Base-by-base conservation (phyloP, 768 basidiomycete genomes). In the Kwoniella dendrophila region DNA sequence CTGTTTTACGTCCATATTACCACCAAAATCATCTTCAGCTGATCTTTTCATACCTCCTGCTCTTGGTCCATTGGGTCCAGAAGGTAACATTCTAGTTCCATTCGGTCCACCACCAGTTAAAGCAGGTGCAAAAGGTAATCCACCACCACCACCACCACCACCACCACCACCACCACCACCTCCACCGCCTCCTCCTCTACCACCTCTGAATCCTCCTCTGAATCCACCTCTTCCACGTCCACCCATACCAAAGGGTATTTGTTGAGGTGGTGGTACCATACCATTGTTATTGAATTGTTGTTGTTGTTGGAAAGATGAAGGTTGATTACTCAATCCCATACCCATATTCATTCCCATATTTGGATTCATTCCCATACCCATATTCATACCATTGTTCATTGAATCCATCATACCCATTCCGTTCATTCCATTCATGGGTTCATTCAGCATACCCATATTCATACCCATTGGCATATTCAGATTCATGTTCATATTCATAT, bases 391-490 rank as follows among this genome's bases (percentile, higher is more conserved):
- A 8, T 27, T 36, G 11, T 50, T 27, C 56, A 58, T 63, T 3
- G 22, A 32, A 22, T 38, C 29, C 40, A 26, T 44, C 58, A 59
- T 64, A 24, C 45, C 45, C 58, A 59, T 65, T 12, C 45, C 45
- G 24, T 34, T 22, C 41, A 59, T 54, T 24, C 84, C 84, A n/a
- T 59, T 55, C 33, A 61, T 56, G 18, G n/a, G n/a, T n/a, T 48
- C 63, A 24, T 55, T 29, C 54, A 62, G 56, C 48, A 55, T 54
- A 10, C 56, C 47, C 55, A 62, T 62, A 10, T 61, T 58, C 58
- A 59, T 49, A 2, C 30, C 30, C 3, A 16, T 32, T 41, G 29
- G 30, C 20, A 30, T 36, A n/a, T 50, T 45, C 54, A 57, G 50
- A 29, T 54, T 61, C 55, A 54, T 67, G 55, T 41, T 61, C 38